Percentiles rank a stretch among this genome's conserved stretches.
Conservation (phyloP, 2,329 filamentous ascomycete genomes). For the Rutstroemia sp. region DNA sequence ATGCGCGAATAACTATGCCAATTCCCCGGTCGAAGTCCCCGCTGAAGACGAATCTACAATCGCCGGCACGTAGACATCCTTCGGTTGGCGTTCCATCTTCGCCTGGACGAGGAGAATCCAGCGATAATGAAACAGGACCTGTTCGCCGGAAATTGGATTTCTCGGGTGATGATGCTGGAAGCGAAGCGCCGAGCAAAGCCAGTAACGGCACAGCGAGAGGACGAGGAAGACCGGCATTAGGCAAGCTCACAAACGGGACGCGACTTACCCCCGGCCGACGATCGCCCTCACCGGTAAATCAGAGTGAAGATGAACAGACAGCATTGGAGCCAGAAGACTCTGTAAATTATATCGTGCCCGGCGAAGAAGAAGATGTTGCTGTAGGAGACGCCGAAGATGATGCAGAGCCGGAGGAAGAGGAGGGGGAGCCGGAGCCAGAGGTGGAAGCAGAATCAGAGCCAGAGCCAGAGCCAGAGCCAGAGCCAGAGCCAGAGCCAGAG, state of each 20-base stretch:
- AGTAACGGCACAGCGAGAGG: background rate
- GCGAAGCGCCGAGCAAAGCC: conserved; percentile 1
- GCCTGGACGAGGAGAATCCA: conserved; percentile 24
- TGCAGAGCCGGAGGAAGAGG: conserved; percentile 12
- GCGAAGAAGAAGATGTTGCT: conserved; percentile 25
- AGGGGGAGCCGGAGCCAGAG: conserved; percentile 15
- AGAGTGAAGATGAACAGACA: conserved; percentile 34
- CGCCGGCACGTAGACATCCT: conserved; percentile 29
- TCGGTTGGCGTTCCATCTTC: conserved; percentile 27
- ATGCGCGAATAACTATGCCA: conserved; percentile 23
- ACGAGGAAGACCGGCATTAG: conserved; percentile 7
- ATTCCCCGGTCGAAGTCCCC: conserved; percentile 30
- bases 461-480: background rate
- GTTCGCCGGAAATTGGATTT: conserved; percentile 30
- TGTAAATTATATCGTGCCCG: conserved; percentile 19
- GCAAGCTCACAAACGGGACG: conserved; percentile 18
- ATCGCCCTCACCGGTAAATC: conserved; percentile 11
- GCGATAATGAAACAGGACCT: conserved; percentile 18
- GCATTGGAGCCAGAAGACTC: conserved; percentile 38
- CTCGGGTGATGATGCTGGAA: conserved; percentile 20
- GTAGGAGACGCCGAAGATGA: conserved; percentile 26
- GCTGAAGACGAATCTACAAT: conserved; percentile 29
- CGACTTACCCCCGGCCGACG: conserved; percentile 12
- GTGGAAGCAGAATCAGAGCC: conserved; percentile 10
- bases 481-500: conserved; percentile 3